phyloP scores from a whole-genome alignment of 2,329 filamentous ascomycete species.

The Alternaria ventricosa region DNA sequence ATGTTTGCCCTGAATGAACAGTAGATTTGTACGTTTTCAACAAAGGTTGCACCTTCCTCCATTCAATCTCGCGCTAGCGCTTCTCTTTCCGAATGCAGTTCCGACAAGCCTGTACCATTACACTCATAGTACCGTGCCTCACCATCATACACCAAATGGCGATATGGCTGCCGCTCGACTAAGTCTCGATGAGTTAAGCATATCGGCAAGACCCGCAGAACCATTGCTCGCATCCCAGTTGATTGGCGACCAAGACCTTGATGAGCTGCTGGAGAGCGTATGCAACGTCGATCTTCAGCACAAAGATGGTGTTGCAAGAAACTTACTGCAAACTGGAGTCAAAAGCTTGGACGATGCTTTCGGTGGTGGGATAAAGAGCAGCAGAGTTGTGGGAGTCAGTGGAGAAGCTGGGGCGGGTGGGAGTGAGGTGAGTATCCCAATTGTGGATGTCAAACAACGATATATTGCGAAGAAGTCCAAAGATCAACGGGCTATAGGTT shows the following conservation, averaged over 20 bases:
- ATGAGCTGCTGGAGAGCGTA: constrained; percentile 12
- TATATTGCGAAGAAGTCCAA: background rate
- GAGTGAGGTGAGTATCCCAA: constrained; percentile 26
- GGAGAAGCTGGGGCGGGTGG: constrained; percentile 34
- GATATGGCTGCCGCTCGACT: background rate
- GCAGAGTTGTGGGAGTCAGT: constrained; percentile 46
- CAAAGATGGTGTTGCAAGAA: background rate
- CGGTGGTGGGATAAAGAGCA: constrained; percentile 47
- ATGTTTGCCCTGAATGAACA: background rate
- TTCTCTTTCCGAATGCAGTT: background rate
- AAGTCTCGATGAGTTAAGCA: background rate
- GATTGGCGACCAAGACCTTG: constrained; percentile 27
- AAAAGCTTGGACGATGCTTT: constrained; percentile 47
- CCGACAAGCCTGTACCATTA: background rate
- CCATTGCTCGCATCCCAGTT: constrained; percentile 26
- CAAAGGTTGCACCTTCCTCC: background rate
- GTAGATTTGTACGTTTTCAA: background rate
- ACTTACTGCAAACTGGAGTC: constrained; percentile 30
- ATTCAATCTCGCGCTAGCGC: background rate
- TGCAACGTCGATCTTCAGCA: background rate
- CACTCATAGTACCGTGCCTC: background rate
- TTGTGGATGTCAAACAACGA: background rate
- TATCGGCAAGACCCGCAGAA: constrained; percentile 8
- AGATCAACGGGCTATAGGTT: background rate
- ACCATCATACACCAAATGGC: background rate